These are phyloP conservation scores for Hypholoma sublateritium DNA, from an alignment of 768 basidiomycete genomes.

Conservation along the genomic window DNA sequence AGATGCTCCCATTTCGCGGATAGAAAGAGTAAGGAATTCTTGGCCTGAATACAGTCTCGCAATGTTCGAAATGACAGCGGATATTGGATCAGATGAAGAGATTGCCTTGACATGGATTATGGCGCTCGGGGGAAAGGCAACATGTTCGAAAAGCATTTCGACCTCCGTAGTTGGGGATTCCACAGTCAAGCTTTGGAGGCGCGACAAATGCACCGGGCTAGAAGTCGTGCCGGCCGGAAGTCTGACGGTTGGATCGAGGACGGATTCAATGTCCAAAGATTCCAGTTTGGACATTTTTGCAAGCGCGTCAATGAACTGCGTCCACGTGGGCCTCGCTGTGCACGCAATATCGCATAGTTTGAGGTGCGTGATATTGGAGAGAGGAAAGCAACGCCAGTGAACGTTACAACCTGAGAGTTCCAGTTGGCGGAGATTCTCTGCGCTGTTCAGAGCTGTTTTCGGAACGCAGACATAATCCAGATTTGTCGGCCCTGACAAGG, in stretches of 20 bases:
- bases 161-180: background rate
- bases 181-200: background rate
- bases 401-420: constrained; percentile 34
- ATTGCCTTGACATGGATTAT: constrained; percentile 1
- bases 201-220: background rate
- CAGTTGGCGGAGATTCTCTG: constrained; percentile 29
- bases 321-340: too few relatives aligned
- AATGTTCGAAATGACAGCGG: background rate
- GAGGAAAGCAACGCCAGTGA: constrained; percentile 33
- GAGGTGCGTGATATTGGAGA: constrained; percentile 35
- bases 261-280: too few relatives aligned
- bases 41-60: background rate
- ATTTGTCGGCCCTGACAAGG: background rate
- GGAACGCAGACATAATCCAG: background rate
- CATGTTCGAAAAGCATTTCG: background rate
- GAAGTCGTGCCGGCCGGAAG: background rate
- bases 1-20: background rate
- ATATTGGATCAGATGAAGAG: background rate
- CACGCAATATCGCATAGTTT: constrained; percentile 28
- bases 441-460: background rate
- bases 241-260: too few relatives aligned
- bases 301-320: too few relatives aligned
- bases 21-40: background rate
- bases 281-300: too few relatives aligned
- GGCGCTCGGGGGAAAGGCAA: constrained; percentile 1